Evolutionary conservation across 192 early-diverging fungal genomes (phyloP), one percentile per base, ranked within the genome.

Genomic region (Phlyctochytrium arcticum): DNA sequence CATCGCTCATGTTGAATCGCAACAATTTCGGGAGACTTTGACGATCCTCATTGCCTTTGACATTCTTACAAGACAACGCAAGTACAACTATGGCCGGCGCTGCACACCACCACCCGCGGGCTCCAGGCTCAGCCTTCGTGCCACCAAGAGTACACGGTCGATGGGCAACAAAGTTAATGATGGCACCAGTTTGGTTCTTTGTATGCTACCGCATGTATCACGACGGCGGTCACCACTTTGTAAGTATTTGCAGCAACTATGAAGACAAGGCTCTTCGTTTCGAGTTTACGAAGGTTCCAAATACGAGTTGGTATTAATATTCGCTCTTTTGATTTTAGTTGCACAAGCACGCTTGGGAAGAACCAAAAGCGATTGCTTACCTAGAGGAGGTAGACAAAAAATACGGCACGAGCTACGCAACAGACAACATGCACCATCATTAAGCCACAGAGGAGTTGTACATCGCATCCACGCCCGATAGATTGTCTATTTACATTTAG

Each of bases 331-430:
- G 65, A 29, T 54, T 57, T 12, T 60, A 80, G 79, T 58, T 80
- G 37, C 63, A 72, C 60, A 71, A 83, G 32, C 81, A 80, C 60
- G 56, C 70, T 6, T 83, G 81, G 81, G 70, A 73, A 42, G 73
- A 79, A 19, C 81, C 81, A n/a, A 73, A 78, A 55, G 39, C 48
- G 36, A 57, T 83, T 34, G 73, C 70, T 4, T 71, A 83, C 60
- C 68, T 83, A 32, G 81, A 83, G 36, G 68, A 83, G 59, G 67
- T 83, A 12, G 81, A 83, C 66, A 78, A 77, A 65, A 83, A 83
- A 69, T 83, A 68, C 67, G 81, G 81, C 24, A 81, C 81, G 10
- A 60, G 65, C 42, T 70, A 69, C 29, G 61, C 77, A 12, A 69
- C 63, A 27, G 81, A 77, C 67, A 83, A 83, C 73, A 77, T 80